phyloP scores from a whole-genome alignment of 768 basidiomycete genomes.

The Leucocoprinus leucothites region DNA sequence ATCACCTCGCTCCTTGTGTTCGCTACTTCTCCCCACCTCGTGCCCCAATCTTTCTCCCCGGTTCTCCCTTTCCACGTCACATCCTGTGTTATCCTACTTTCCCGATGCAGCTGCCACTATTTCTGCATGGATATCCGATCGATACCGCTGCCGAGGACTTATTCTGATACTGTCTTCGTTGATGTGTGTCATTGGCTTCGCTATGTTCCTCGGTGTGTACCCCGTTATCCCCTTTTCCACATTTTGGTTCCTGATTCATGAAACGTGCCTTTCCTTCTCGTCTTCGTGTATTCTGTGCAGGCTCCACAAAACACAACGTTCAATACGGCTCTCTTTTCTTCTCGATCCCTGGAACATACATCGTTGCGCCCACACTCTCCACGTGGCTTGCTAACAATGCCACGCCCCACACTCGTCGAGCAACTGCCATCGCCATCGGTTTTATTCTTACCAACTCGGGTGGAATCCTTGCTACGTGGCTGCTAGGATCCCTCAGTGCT shows the following conservation, averaged over 20 bases:
- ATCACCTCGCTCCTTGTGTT: background rate
- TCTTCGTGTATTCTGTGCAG: constrained; percentile 17
- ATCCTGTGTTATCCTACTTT: background rate
- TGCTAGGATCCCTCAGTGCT: constrained; percentile 47
- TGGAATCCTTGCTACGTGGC: constrained; percentile 61
- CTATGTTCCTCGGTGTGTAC: constrained; percentile 50
- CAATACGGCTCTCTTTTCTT: constrained; percentile 59
- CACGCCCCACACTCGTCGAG: constrained; percentile 52
- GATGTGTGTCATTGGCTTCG: constrained; percentile 46
- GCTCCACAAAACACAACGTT: constrained; percentile 32
- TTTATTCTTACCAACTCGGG: constrained; percentile 59
- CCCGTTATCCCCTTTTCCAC: background rate
- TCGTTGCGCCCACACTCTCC: constrained; percentile 47
- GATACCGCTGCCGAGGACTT: constrained; percentile 46
- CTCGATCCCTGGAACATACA: constrained; percentile 49
- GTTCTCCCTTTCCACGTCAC: too few species aligned
- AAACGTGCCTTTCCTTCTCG: too few species aligned
- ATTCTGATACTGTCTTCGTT: constrained; percentile 41
- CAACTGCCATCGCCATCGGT: constrained; percentile 54
- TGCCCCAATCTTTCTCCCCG: background rate
- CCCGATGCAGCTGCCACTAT: constrained; percentile 27
- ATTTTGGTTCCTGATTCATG: background rate
- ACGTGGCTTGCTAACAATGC: constrained; percentile 66
- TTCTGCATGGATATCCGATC: constrained; percentile 48
- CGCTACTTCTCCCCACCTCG: background rate